phyloP scores from a whole-genome alignment of 495 filamentous ascomycete genomes.

The Apiosordaria backusii region DNA sequence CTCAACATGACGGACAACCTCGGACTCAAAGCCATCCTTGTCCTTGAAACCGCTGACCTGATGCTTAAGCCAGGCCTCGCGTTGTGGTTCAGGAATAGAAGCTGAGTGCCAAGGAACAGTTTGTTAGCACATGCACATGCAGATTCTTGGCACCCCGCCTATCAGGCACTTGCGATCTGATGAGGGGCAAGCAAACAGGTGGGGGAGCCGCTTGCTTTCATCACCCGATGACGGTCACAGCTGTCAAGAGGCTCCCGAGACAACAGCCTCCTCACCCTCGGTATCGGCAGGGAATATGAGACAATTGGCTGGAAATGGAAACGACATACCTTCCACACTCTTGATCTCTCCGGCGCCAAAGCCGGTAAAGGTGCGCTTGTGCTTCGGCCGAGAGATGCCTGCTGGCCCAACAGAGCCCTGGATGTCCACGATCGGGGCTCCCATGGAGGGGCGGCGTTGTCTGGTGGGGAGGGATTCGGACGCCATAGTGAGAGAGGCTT shows the following conservation, averaged over 20 bases:
- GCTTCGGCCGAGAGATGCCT: conserved; percentile 74
- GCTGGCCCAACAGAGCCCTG: conserved; percentile 75
- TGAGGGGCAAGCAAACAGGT: conserved; percentile 8
- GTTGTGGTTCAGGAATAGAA: conserved; percentile 80
- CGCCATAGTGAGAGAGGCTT: conserved; percentile 30
- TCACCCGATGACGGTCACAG: background rate
- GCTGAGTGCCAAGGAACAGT: conserved; percentile 31
- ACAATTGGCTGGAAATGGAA: background rate
- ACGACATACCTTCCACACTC: conserved; percentile 66
- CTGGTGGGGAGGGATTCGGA: conserved; percentile 37
- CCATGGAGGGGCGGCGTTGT: conserved; percentile 67
- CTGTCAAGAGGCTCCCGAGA: background rate
- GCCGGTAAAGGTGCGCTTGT: conserved; percentile 90
- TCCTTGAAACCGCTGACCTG: conserved; percentile 65
- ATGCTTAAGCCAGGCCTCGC: conserved; percentile 84
- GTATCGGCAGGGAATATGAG: background rate
- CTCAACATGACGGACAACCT: conserved; percentile 90
- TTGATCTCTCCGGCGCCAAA: conserved; percentile 90
- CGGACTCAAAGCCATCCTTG: conserved; percentile 65
- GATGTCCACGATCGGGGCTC: conserved; percentile 77
- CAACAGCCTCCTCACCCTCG: background rate
- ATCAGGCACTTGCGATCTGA: background rate
- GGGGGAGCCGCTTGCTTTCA: conserved; percentile 14
- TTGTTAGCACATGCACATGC: conserved; percentile 20
- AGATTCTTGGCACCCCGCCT: conserved; percentile 12